Percentiles rank a stretch among this genome's conserved stretches.
These are phyloP conservation scores for Rosa persica DNA, from an alignment of 306 rosid species.

Conservation along the genomic window DNA sequence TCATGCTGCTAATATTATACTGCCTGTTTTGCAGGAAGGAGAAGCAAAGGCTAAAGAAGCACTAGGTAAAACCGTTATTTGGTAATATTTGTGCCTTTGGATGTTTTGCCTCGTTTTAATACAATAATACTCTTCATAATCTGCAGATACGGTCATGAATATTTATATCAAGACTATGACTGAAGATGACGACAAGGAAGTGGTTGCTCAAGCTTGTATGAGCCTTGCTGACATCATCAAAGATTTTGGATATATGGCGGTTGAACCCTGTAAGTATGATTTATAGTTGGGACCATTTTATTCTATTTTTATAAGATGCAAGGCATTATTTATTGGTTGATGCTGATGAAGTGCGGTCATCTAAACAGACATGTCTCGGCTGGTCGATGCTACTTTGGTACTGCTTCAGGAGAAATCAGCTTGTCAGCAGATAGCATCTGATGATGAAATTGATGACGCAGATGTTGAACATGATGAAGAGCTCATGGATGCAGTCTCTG, in stretches of 20 bases:
- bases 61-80: slow-evolving; percentile 56
- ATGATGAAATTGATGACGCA: slow-evolving; percentile 80
- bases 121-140: slow-evolving; percentile 12
- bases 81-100: slow-evolving; percentile 14
- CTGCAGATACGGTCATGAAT: slow-evolving; percentile 76
- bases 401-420: slow-evolving; percentile 83
- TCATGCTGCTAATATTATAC: slow-evolving; percentile 11
- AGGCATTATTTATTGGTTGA: slow-evolving; percentile 14
- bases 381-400: slow-evolving; percentile 74
- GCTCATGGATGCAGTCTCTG: slow-evolving; percentile 97
- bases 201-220: slow-evolving; percentile 92
- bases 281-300: slow-evolving; percentile 18
- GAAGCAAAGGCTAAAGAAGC: slow-evolving; percentile 65
- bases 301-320: not conserved
- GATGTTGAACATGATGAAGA: slow-evolving; percentile 82
- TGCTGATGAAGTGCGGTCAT: slow-evolving; percentile 21
- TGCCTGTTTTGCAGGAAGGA: slow-evolving; percentile 68
- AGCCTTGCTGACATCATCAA: slow-evolving; percentile 78
- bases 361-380: slow-evolving; percentile 56
- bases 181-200: slow-evolving; percentile 96
- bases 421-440: slow-evolving; percentile 81
- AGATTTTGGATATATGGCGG: slow-evolving; percentile 74
- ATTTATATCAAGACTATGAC: slow-evolving; percentile 81
- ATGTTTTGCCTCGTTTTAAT: slow-evolving; percentile 8
- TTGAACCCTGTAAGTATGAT: slow-evolving; percentile 78